Evolutionary conservation across 2,329 filamentous ascomycete genomes (phyloP), one percentile per base, ranked within the genome.

Genomic region (Exophiala sp.): DNA sequence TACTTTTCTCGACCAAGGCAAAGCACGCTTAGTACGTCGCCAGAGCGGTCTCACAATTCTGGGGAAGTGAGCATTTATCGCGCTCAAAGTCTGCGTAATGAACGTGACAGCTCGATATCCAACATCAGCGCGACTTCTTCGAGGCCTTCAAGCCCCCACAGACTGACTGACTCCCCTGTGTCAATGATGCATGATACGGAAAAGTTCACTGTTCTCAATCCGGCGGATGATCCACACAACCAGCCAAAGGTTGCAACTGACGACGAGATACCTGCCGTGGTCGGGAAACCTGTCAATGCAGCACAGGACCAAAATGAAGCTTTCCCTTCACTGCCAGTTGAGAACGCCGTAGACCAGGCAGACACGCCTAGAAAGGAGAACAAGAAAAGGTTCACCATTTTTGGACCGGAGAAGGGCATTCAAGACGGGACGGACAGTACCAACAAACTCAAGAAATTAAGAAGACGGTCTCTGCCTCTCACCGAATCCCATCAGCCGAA

Each of bases 1-100:
- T 52, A 62, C 38, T 64, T 64, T 40, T 64, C 62, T 16, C 48
- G 62, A 43, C 62, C 62, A 10, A 47, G 62, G 14, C 60, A 61
- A 39, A 60, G 59, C 48, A 50, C 52, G n/a, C 39, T 61, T n/a
- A 55, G 53, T 47, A 52, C 57, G 9, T 59, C 58, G 40, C 58
- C 58, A n/a, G 55, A 58, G 24, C 51, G 43, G 10, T 40, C 33
- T 35, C 52, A 48, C 41, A 38, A 38, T 21, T 55, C 57, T n/a
- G 43, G 45, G 16, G 54, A 59, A 21, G 21, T 50, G 14, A 44
- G 47, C n/a, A 41, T 45, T 11, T 36, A 49, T 14, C 48, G 34
- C 8, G 32, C 51, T 9, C 51, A 53, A 29, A 60, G 48, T 47
- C 16, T 55, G 29, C 50, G 34, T 5, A 55, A 54, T 33, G 29